Percentiles rank a stretch among this genome's conserved stretches.
These are phyloP conservation scores for Sparassis latifolia DNA, from an alignment of 1,284 basidiomycete species.

Conservation along the genomic window DNA sequence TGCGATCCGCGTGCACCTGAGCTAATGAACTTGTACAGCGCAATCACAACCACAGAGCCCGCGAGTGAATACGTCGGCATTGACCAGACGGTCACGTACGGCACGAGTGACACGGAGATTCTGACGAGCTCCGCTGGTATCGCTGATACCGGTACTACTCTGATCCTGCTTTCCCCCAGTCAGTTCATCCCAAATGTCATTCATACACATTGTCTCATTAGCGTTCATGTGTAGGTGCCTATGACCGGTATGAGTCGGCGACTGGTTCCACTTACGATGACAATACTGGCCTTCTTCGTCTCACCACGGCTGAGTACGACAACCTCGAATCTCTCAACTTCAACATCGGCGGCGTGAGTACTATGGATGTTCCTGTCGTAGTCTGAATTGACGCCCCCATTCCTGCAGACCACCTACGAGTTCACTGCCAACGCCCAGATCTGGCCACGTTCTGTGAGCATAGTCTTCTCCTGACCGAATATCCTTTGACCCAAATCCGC, in stretches of 20 bases:
- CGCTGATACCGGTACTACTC: conserved; percentile 22
- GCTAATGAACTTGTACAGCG: conserved; percentile 21
- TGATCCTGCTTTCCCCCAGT: conserved; percentile 32
- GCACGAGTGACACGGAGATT: conserved; percentile 16
- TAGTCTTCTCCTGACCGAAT: neutral
- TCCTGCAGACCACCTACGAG: conserved; percentile 16
- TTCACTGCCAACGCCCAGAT: conserved; percentile 23
- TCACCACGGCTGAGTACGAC: conserved; percentile 31
- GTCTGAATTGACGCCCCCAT: neutral
- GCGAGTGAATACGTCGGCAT: conserved; percentile 47
- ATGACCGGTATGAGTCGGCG: conserved; percentile 20
- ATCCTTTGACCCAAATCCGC: neutral
- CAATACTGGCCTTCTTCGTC: conserved; percentile 32
- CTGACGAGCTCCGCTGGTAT: conserved; percentile 19
- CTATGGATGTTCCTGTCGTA: conserved; percentile 4
- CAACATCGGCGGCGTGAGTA: conserved; percentile 31
- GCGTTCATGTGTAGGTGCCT: conserved; percentile 2
- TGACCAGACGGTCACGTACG: conserved; percentile 41
- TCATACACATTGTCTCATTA: neutral
- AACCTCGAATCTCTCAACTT: conserved; percentile 37
- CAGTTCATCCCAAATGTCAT: conserved; percentile 1
- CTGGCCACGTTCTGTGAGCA: conserved; percentile 19
- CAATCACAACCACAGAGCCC: conserved; percentile 39
- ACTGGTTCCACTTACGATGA: conserved; percentile 20
- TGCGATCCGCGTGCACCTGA: too few species aligned